Conservation (phyloP, 768 basidiomycete genomes). For the Cantharellus anzutake region DNA sequence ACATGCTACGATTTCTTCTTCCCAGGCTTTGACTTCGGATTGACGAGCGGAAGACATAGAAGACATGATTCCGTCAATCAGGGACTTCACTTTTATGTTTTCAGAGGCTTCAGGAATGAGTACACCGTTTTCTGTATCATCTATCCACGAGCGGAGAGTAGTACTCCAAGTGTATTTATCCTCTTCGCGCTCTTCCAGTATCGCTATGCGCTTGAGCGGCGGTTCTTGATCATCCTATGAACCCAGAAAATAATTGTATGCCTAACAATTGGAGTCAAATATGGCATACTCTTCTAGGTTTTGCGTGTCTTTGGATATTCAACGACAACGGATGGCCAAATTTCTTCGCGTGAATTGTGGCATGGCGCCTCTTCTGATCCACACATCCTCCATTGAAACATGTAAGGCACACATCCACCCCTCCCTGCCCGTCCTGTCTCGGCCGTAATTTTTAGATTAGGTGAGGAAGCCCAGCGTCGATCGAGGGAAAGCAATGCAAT, state of each 20-base stretch:
- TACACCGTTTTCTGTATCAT: constrained; percentile 19
- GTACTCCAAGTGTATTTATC: constrained; percentile 65
- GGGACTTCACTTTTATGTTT: constrained; percentile 27
- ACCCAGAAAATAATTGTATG: background rate
- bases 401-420: constrained; percentile 72
- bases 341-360: constrained; percentile 49
- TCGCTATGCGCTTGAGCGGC: constrained; percentile 79
- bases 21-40: constrained; percentile 94
- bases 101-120: constrained; percentile 9
- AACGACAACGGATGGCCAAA: constrained; percentile 57
- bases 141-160: constrained; percentile 56
- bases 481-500: background rate
- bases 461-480: no score
- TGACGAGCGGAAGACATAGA: constrained; percentile 80
- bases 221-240: constrained; percentile 60
- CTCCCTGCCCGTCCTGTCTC: constrained; percentile 44
- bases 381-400: constrained; percentile 95
- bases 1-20: constrained; percentile 80
- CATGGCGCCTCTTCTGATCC: constrained; percentile 45
- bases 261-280: background rate
- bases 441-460: no score
- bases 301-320: constrained; percentile 59
- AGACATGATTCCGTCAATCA: constrained; percentile 52
- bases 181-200: constrained; percentile 68
- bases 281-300: constrained; percentile 36